Conservation (phyloP, 352 stramenopile genomes). For the Phytophthora hybrid region DNA sequence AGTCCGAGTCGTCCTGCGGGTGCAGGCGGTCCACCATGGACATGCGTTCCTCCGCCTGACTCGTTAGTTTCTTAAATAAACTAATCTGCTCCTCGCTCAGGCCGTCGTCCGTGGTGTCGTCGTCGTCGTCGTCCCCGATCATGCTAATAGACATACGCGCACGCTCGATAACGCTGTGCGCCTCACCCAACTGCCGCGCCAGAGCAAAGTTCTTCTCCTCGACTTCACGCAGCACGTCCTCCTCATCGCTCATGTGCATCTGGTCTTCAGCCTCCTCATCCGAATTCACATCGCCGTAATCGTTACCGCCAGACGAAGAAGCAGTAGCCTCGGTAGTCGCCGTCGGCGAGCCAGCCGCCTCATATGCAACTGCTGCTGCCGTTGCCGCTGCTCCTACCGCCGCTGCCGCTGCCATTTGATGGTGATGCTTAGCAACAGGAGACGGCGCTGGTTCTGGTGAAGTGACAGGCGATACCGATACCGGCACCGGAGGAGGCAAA, state of each 20-base stretch:
- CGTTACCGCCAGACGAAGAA: slow-evolving; percentile 57
- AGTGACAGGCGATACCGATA: slow-evolving; percentile 23
- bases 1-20: slow-evolving; percentile 80
- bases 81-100: slow-evolving; percentile 89
- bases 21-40: slow-evolving; percentile 87
- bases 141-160: slow-evolving; percentile 90
- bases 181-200: slow-evolving; percentile 81
- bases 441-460: slow-evolving; percentile 33
- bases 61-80: slow-evolving; percentile 94
- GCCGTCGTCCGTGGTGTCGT: slow-evolving; percentile 60
- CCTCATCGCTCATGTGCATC: slow-evolving; percentile 76
- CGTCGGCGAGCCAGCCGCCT: slow-evolving; percentile 36
- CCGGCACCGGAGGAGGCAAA: slow-evolving; percentile 34
- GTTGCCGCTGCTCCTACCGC: slow-evolving; percentile 10
- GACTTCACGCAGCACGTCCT: slow-evolving; percentile 75
- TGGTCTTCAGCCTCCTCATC: slow-evolving; percentile 86
- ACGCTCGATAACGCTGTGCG: slow-evolving; percentile 85
- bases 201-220: slow-evolving; percentile 90
- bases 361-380: slow-evolving; percentile 12
- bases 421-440: slow-evolving; percentile 29
- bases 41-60: slow-evolving; percentile 84
- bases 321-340: slow-evolving; percentile 48
- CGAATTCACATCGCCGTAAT: slow-evolving; percentile 83
- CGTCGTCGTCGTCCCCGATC: slow-evolving; percentile 75
- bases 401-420: slow-evolving; percentile 26